Evolutionary conservation across 352 stramenopile genomes (phyloP), one percentile per base, ranked within the genome.

Genomic region (Peronospora destructor): DNA sequence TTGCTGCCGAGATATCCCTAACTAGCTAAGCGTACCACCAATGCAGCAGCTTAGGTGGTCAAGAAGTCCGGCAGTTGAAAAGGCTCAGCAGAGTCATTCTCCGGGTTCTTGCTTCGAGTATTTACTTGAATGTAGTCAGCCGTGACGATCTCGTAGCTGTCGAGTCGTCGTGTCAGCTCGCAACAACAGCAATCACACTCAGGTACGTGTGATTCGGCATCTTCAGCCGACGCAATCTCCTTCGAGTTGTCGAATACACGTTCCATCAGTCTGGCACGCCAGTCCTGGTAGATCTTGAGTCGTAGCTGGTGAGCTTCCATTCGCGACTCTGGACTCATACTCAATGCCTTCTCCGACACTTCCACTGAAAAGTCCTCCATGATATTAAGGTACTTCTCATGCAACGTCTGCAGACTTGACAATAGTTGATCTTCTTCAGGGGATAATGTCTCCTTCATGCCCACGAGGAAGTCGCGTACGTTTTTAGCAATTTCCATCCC

Each of bases 401-500:
- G 80, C 35, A 80, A 61, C 19, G 63, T 67, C 61, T 91, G 80
- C 53, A 88, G 48, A 33, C 68, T 82, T 21, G 59, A 59, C 12
- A 91, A 62, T 47, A 91, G 54, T 42, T 64, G 56, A 57, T 91
- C 75, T 48, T 91, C 77, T 53, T 87, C 76, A 6, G 68, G 61
- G n/a, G 75, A 78, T 46, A 80, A 53, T 26, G 71, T 64, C 47
- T 90, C 78, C 46, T 85, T 84, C 72, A 90, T 84, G 21, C 76
- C 79, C 34, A 91, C 79, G 30, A 91, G 65, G 54, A 91, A 82
- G 50, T 91, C 80, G 14, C 71, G 66, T 13, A 91, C 80, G 51
- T 91, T 84, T 55, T 75, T 83, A 19, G 80, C 75, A 59, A 91
- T 87, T 55, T 91, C 80, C 80, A 91, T 91, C 6, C 35, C 45